phyloP scores from a whole-genome alignment of 352 stramenopile genomes.

The Phytophthora sp. region DNA sequence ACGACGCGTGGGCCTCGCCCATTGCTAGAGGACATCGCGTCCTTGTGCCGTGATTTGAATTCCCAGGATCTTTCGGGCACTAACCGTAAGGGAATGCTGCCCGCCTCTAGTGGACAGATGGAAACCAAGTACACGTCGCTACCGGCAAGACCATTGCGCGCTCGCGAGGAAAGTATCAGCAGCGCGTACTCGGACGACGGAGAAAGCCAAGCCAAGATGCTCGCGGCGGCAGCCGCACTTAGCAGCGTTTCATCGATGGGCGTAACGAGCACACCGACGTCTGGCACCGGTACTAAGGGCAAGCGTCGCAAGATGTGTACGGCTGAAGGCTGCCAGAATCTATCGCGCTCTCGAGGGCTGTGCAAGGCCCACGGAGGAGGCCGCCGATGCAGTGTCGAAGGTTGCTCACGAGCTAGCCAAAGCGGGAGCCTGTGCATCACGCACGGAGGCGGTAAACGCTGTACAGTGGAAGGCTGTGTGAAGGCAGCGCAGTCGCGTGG shows the following conservation, averaged over 20 bases:
- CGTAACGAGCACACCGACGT: constrained; percentile 12
- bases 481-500: constrained; percentile 82
- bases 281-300: constrained; percentile 40
- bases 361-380: constrained; percentile 83
- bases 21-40: constrained; percentile 80
- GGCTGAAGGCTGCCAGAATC: constrained; percentile 72
- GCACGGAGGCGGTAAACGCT: constrained; percentile 84
- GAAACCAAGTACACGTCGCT: constrained; percentile 32
- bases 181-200: constrained; percentile 37
- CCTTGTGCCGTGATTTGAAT: constrained; percentile 78
- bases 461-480: constrained; percentile 76
- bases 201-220: constrained; percentile 33
- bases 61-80: constrained; percentile 55
- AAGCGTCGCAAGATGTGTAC: constrained; percentile 88
- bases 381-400: constrained; percentile 77
- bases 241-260: constrained; percentile 38
- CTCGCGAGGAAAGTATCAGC: constrained; percentile 39
- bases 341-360: constrained; percentile 77
- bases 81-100: constrained; percentile 32
- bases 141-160: constrained; percentile 25
- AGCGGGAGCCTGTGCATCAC: constrained; percentile 86
- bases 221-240: constrained; percentile 30
- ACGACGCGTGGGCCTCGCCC: constrained; percentile 50
- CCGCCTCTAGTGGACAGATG: constrained; percentile 28
- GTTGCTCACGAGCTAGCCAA: constrained; percentile 79